Evolutionary conservation across 2,329 filamentous ascomycete species (phyloP).

Genomic region (Didymella segeticola): DNA sequence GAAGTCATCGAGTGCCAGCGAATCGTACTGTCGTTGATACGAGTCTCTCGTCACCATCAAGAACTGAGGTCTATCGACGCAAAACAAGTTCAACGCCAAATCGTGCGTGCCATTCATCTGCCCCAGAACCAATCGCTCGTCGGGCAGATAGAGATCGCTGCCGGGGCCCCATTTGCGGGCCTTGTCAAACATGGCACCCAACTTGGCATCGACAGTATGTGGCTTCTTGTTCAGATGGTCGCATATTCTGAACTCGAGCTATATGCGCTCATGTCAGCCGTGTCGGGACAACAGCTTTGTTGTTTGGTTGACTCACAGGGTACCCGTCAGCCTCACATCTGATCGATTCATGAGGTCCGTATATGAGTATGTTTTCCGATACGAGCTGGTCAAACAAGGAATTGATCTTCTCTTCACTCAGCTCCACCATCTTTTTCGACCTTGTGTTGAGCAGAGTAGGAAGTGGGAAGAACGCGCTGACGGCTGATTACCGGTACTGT

Average conservation of each 20-base stretch:
- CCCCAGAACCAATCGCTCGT: slow-evolving; percentile 52
- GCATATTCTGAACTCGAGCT: slow-evolving; percentile 46
- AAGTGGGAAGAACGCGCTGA: too few relatives aligned
- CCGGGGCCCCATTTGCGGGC: slow-evolving; percentile 41
- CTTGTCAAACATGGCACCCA: slow-evolving; percentile 25
- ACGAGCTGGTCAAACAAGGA: slow-evolving; percentile 36
- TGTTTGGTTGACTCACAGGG: slow-evolving; percentile 26
- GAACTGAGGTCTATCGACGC: slow-evolving; percentile 56
- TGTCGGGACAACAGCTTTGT: not conserved
- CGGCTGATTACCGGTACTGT: not conserved
- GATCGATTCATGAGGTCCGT: slow-evolving; percentile 32
- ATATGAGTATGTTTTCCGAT: slow-evolving; percentile 31
- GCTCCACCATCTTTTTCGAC: slow-evolving; percentile 12
- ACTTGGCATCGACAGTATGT: slow-evolving; percentile 29
- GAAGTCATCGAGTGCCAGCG: slow-evolving; percentile 52
- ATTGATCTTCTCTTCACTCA: slow-evolving; percentile 23
- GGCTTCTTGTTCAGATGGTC: slow-evolving; percentile 40
- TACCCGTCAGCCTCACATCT: slow-evolving; percentile 28
- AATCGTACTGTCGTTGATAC: slow-evolving; percentile 55
- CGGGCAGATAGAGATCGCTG: slow-evolving; percentile 53
- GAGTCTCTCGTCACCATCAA: slow-evolving; percentile 58
- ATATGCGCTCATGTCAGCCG: not conserved
- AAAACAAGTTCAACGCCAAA: slow-evolving; percentile 59
- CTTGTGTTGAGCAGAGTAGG: not conserved
- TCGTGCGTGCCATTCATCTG: slow-evolving; percentile 53